Base-by-base conservation (phyloP, 106 monocot genomes). In the Allium cepa region DNA sequence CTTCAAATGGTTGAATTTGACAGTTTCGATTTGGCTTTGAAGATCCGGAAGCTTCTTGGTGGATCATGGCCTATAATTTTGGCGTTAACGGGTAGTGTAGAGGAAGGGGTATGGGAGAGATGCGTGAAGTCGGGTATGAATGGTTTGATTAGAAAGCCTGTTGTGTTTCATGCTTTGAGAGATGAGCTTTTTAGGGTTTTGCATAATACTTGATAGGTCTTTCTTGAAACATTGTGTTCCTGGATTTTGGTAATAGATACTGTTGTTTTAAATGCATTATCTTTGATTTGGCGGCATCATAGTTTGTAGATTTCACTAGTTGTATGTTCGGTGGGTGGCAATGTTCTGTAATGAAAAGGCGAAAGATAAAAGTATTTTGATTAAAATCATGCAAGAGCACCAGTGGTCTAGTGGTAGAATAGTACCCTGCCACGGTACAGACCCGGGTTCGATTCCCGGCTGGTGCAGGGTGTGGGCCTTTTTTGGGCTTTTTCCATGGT, bases 101-200 rank as follows among this genome's bases (percentile, higher is more conserved):
- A 74, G 13, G 90, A 84, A n/a, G 73, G 76, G 13, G 45, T 76
- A 7, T 80, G 85, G 90, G 82, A 85, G 68, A 72, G 66, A 26
- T 90, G 90, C 70, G 36, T 83, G 48, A 85, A 80, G 36, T 53
- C 68, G 1, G 90, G 90, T 11, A 85, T 90, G 64, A 80, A 78
- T 18, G 85, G 90, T 11, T 9, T 90, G 70, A 71, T 90, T 17
- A 71, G 72, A 16, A 90, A 85, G 59, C 90, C 90, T 1, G 66
- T 86, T 8, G 68, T 56, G 49, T 58, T 82, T 13, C 75, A 71
- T n/a, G 67, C 75, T 10, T 70, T 90, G 52, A 62, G 73, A 62
- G 90, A 90, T 10, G 90, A 90, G 71, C 70, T 90, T 10, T 67
- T 62, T 53, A 79, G 85, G 46, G 73, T 90, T 52, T 82, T 90